Evolutionary conservation across 2,329 filamentous ascomycete species (phyloP), one percentile per base, ranked within the genome.

Genomic region (Stagonosporopsis chrysanthemi): DNA sequence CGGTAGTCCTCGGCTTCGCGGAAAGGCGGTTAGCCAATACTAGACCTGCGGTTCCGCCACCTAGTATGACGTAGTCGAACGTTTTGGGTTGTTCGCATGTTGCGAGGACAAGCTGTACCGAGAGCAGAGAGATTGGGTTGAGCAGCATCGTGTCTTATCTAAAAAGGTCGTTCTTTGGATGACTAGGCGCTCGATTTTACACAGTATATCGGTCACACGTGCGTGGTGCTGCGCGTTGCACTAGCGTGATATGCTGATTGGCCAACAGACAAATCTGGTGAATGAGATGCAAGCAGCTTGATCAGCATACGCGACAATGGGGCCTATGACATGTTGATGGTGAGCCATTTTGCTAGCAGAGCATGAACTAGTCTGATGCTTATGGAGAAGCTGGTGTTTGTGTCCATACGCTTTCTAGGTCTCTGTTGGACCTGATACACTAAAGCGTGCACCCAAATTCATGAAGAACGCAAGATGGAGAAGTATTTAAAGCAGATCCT

Each of bases 51-150:
- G 67, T 64, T 2, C 74, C 74, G 14, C 67, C 73, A 6, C 74
- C 74, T 1, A 76, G 59, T 42, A 76, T 70, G 47, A 76, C 60
- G 59, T 74, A 75, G 53, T 75, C 68, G 53, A 67, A 76, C 2
- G 60, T 58, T 14, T 58, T 45, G 9, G 56, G 12, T 1, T 60
- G 26, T n/a, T 58, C 47, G 40, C 60, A 64, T 44, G 59, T 28
- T 39, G 59, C 58, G n/a, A 57, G 40, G 31, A 56, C 41, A 24
- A 47, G 6, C 28, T 58, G 60, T 35, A 46, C 38, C 23, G 43
- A 26, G 4, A 57, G 12, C 1, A 49, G 11, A 7, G 24, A 6
- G 5, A 57, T 4, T n/a, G 31, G 15, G 11, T 40, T 36, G 15
- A 45, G 7, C 19, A 52, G 22, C 31, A 48, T 57, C 12, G 2